These are phyloP conservation scores for Francoa sonchifolia DNA, from an alignment of 441 rosid genomes.

Conservation along the genomic window DNA sequence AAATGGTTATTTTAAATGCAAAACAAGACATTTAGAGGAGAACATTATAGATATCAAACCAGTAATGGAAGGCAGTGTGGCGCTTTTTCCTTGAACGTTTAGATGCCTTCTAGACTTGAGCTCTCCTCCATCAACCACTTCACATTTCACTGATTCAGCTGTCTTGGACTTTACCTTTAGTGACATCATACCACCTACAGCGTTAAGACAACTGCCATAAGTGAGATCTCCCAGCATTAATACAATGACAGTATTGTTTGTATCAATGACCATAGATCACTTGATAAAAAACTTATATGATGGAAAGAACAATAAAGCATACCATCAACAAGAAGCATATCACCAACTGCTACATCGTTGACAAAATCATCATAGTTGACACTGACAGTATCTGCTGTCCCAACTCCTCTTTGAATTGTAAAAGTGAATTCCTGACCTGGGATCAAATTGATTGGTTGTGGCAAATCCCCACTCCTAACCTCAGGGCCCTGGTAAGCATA, in stretches of 20 bases:
- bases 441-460: constrained; percentile 56
- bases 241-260: constrained; percentile 9
- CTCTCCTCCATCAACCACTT: constrained; percentile 96
- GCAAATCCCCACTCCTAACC: constrained; percentile 98
- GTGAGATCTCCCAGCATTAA: no score
- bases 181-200: constrained; percentile 97
- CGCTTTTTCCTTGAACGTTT: constrained; percentile 95
- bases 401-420: constrained; percentile 81
- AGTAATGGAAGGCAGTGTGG: constrained; percentile 89
- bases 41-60: constrained; percentile 31
- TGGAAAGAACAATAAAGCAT: constrained; percentile 12
- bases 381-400: constrained; percentile 70
- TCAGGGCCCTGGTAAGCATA: constrained; percentile 70
- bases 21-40: neutral
- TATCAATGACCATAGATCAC: constrained; percentile 1
- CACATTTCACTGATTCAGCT: constrained; percentile 83
- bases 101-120: constrained; percentile 93
- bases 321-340: constrained; percentile 99
- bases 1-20: constrained; percentile 7
- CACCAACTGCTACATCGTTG: constrained; percentile 81
- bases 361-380: constrained; percentile 97
- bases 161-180: constrained; percentile 83
- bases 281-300: neutral
- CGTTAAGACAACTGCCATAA: no score
- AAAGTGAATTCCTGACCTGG: constrained; percentile 90